Evolutionary conservation across 2,329 filamentous ascomycete species (phyloP).

Genomic region (Metarhizium robertsii): DNA sequence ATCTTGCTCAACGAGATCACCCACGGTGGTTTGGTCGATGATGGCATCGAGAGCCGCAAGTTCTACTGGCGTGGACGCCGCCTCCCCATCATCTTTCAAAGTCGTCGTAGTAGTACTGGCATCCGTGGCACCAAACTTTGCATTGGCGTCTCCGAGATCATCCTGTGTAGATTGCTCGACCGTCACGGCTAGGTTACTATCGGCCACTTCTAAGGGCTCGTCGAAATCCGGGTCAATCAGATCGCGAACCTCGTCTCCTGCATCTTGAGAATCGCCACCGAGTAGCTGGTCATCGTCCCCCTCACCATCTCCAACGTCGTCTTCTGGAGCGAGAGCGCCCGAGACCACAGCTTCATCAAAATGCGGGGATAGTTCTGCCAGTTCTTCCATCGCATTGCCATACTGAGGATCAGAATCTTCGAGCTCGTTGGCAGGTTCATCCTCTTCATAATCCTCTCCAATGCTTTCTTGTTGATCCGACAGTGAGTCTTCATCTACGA

Average conservation of each 20-base stretch:
- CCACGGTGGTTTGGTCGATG: neutral
- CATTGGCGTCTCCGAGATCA: conserved; percentile 1
- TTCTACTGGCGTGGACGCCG: conserved; percentile 10
- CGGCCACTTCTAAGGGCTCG: neutral
- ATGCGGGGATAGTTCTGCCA: neutral
- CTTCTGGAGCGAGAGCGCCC: conserved; percentile 7
- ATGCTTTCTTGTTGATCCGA: neutral
- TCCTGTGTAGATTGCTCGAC: conserved; percentile 15
- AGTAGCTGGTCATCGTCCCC: conserved; percentile 8
- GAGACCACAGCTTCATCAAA: neutral
- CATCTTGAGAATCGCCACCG: conserved; percentile 11
- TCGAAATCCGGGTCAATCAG: conserved; percentile 3
- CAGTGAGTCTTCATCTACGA: neutral
- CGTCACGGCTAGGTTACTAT: neutral
- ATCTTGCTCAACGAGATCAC: neutral
- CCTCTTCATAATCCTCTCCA: neutral
- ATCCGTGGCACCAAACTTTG: neutral
- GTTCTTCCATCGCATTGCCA: neutral
- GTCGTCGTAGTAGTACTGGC: conserved; percentile 2
- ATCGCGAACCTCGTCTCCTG: conserved; percentile 2
- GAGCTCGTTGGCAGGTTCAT: neutral
- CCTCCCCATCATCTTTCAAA: conserved; percentile 22
- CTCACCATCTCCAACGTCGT: conserved; percentile 12
- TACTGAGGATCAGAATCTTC: neutral
- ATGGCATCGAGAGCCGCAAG: neutral